Evolutionary conservation across 768 basidiomycete genomes (phyloP).

Genomic region (Termitomyces sp.): DNA sequence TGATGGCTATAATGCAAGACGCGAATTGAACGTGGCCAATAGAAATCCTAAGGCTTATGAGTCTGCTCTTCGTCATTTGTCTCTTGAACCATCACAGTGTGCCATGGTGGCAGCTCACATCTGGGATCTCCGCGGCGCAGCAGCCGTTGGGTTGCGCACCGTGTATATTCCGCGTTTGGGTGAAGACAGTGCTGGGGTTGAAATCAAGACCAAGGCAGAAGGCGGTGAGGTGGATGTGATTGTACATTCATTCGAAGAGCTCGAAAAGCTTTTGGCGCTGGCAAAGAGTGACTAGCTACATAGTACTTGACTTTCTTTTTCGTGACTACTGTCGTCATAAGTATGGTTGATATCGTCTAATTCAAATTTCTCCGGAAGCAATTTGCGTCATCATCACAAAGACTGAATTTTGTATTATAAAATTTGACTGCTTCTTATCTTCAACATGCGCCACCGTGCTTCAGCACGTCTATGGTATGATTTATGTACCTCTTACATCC

Average conservation of each 20-base stretch:
- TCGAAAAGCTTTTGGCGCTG: conserved; percentile 30
- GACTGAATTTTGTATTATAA: neutral
- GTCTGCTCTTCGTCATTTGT: conserved; percentile 45
- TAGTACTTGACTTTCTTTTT: neutral
- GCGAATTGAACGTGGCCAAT: neutral
- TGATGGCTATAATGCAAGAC: neutral
- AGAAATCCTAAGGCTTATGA: conserved; percentile 54
- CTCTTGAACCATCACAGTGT: conserved; percentile 42
- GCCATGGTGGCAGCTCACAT: conserved; percentile 69
- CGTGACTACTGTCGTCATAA: too few species aligned
- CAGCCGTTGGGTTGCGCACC: conserved; percentile 48
- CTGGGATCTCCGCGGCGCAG: conserved; percentile 53
- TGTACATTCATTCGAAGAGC: conserved; percentile 46
- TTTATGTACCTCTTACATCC: neutral
- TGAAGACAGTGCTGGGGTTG: conserved; percentile 32
- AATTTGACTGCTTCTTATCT: neutral
- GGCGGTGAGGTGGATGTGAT: conserved; percentile 61
- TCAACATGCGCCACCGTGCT: neutral
- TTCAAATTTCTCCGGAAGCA: neutral
- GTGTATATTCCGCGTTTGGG: conserved; percentile 52
- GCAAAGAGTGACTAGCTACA: neutral
- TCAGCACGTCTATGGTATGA: neutral
- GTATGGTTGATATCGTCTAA: neutral
- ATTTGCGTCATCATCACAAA: neutral
- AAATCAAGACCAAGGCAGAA: conserved; percentile 41